phyloP scores from a whole-genome alignment of 768 basidiomycete species.

The Mycena rosella region DNA sequence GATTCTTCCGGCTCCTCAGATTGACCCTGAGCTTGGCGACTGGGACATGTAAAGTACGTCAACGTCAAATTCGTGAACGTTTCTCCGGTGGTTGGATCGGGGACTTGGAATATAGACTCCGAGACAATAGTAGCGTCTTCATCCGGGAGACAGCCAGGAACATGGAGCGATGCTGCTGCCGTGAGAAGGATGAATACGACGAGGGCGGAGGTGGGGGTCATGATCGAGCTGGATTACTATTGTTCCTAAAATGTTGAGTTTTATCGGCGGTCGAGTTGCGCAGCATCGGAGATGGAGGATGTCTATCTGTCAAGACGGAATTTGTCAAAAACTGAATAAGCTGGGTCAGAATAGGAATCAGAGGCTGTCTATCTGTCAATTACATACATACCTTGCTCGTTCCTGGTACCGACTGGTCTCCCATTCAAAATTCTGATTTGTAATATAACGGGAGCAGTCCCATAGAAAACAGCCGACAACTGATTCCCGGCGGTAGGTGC shows the following conservation, averaged over 20 bases:
- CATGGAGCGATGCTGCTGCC: not conserved
- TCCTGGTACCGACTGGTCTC: no score
- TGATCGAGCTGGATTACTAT: not conserved
- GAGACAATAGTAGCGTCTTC: slow-evolving; percentile 16
- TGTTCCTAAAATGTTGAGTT: not conserved
- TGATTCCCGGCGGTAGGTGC: no score
- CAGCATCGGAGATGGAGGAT: no score
- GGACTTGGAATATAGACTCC: slow-evolving; percentile 1
- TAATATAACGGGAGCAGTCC: no score
- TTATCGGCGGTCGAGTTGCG: not conserved
- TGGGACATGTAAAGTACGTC: slow-evolving; percentile 16
- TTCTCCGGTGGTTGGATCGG: not conserved
- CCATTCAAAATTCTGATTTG: no score
- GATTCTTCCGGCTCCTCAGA: not conserved
- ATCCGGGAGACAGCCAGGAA: slow-evolving; percentile 20
- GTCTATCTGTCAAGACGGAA: no score
- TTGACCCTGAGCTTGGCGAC: slow-evolving; percentile 1
- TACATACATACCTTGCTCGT: no score
- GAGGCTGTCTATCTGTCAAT: no score
- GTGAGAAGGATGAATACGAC: slow-evolving; percentile 6
- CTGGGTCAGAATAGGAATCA: no score
- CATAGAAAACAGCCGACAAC: no score
- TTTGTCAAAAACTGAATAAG: no score
- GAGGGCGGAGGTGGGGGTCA: not conserved
- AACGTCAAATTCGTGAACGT: slow-evolving; percentile 12